A percentile compares a stretch with the other conserved stretches of the same genome.
Evolutionary conservation across 2,329 filamentous ascomycete genomes (phyloP).

Genomic region (Fusarium ramigenum): DNA sequence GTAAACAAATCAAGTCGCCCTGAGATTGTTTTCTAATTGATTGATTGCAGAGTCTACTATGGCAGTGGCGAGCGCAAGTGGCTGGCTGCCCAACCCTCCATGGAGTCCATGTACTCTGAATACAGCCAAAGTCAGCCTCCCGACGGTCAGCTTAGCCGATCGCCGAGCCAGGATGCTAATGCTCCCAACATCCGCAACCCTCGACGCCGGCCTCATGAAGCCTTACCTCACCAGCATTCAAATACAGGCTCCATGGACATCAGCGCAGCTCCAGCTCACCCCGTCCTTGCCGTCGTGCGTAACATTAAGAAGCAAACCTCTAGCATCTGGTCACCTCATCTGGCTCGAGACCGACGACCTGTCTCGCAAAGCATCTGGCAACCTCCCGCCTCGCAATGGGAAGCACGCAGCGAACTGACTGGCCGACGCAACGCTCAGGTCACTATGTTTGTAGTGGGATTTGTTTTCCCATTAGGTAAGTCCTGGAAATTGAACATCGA

Average conservation of each 20-base stretch:
- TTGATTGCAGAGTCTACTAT: constrained; percentile 69
- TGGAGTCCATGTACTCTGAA: constrained; percentile 58
- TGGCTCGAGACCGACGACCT: constrained; percentile 70
- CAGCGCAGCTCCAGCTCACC: constrained; percentile 46
- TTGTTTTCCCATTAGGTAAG: constrained; percentile 78
- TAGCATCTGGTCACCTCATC: constrained; percentile 78
- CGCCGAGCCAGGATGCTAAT: constrained; percentile 60
- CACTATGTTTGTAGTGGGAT: constrained; percentile 78
- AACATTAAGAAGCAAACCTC: constrained; percentile 61
- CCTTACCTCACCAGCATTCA: constrained; percentile 17
- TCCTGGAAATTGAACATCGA: background rate
- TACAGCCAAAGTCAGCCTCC: constrained; percentile 58
- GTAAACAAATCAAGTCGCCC: background rate
- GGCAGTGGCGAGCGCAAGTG: constrained; percentile 69
- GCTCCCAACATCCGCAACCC: constrained; percentile 57
- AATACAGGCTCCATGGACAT: constrained; percentile 56
- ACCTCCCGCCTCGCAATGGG: constrained; percentile 75
- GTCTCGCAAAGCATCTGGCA: constrained; percentile 73
- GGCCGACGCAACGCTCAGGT: constrained; percentile 79
- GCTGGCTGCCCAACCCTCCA: constrained; percentile 56
- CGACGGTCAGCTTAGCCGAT: constrained; percentile 58
- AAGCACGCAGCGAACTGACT: constrained; percentile 66
- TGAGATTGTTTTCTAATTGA: background rate
- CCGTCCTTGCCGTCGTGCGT: constrained; percentile 41
- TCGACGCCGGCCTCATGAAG: constrained; percentile 55